Base-by-base conservation (phyloP, 495 filamentous ascomycete species). In the Parathielavia hyrcaniae region DNA sequence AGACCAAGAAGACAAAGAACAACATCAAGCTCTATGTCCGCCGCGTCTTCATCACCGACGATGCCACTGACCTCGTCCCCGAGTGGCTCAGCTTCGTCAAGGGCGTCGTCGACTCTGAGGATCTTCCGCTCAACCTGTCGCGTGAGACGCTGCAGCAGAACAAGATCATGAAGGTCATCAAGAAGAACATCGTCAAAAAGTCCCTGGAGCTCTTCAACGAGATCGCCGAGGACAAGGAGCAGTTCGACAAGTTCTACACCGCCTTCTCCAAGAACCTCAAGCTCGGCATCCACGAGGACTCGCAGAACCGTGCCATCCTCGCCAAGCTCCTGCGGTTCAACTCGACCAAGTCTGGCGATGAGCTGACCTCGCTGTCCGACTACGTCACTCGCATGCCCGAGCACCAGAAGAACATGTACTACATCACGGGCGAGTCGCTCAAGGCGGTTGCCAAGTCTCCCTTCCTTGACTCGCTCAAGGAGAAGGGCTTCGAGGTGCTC, bases 161-260 rank as follows among this genome's bases (percentile, higher is more conserved):
- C 87, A 97, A 97, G 89, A 98, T 98, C 82, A 96, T 98, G 93
- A 98, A 98, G 86, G 93, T 98, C 71, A 98, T 98, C 85, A 91
- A 90, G 82, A 98, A 98, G 91, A 98, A 98, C 86, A 93, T 98
- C 60, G 91, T 98, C 81, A 98, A 97, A 90, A 98, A 98, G 91
- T 88, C 89, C 54, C 89, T 98, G 51, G 93, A 98, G 82, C 89
- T 98, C 76, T 98, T 98, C 86, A 81, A 81, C 61, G 93, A 98
- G 83, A 97, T 98, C 66, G 83, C 95, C 54, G 93, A 98, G 81
- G 95, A 98, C 79, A 91, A 92, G 78, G 93, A 98, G 83, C 86
- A 96, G 72, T 97, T 98, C 77, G 95, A 98, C 83, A 98, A 98
- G 84, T 98, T 98, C 86, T 98, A 98, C 84, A 79, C 79, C 67